Evolutionary conservation across 2,329 filamentous ascomycete genomes (phyloP).

Genomic region (Aspergillus quadrilineatus): DNA sequence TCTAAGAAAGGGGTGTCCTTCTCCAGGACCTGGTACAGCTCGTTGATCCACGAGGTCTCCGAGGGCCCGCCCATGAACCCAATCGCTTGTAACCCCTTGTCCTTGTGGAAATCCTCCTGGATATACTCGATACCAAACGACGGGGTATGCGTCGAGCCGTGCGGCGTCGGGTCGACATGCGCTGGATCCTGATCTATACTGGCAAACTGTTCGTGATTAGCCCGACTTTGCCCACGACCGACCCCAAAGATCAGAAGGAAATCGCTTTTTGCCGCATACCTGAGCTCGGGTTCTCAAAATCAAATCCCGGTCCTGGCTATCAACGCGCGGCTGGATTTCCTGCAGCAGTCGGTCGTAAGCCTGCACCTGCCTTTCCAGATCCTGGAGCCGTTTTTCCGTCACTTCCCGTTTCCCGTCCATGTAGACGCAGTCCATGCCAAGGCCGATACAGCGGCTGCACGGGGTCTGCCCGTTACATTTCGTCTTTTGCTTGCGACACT

Average conservation of each 20-base stretch:
- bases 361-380: constrained; percentile 38
- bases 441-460: constrained; percentile 44
- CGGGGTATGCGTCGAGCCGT: constrained; percentile 7
- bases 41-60: constrained; percentile 45
- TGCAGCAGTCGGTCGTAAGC: constrained; percentile 37
- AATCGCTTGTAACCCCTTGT: constrained; percentile 37
- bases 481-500: constrained; percentile 47
- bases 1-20: constrained; percentile 20
- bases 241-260: neutral
- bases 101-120: constrained; percentile 45
- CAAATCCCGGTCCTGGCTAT: constrained; percentile 31
- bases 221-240: neutral
- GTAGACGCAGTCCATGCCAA: constrained; percentile 42
- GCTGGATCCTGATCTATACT: neutral
- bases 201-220: constrained; percentile 3
- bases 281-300: constrained; percentile 36
- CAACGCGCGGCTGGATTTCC: constrained; percentile 27
- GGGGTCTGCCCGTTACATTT: constrained; percentile 48
- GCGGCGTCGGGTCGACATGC: constrained; percentile 8
- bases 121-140: constrained; percentile 39
- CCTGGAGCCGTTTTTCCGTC: constrained; percentile 42
- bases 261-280: constrained; percentile 23
- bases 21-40: constrained; percentile 39
- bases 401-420: constrained; percentile 46
- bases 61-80: constrained; percentile 48